A percentile compares a stretch with the other conserved stretches of the same genome.
Evolutionary conservation across 441 rosid genomes (phyloP).

Genomic region (Pelargonium cotyledonis): DNA sequence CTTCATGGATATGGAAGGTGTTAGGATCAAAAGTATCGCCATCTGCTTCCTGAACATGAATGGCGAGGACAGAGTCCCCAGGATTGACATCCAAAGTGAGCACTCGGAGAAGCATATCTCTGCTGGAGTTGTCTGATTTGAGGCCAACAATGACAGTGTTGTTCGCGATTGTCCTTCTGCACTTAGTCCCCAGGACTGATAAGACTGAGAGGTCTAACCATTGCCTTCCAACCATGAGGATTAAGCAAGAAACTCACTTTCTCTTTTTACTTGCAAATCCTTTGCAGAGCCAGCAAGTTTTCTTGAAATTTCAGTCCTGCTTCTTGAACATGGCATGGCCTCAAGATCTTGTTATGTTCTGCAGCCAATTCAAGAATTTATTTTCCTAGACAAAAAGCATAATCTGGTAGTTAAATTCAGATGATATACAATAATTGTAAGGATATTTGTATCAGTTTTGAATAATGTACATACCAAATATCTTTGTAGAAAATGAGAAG

Average conservation of each 20-base stretch:
- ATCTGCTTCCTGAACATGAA: slow-evolving; percentile 29
- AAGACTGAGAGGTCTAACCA: slow-evolving; percentile 12
- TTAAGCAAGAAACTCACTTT: not conserved
- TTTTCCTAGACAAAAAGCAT: too few species aligned
- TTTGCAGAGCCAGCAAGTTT: not conserved
- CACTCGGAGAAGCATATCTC: slow-evolving; percentile 28
- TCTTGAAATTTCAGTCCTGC: not conserved
- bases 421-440: too few species aligned
- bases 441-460: too few species aligned
- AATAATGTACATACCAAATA: too few species aligned
- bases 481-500: too few species aligned
- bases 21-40: slow-evolving; percentile 30
- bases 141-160: slow-evolving; percentile 30
- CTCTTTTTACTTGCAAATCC: not conserved
- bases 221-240: slow-evolving; percentile 4
- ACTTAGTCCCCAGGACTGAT: slow-evolving; percentile 15
- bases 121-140: slow-evolving; percentile 28
- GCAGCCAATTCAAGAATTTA: not conserved
- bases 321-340: not conserved
- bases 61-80: slow-evolving; percentile 29
- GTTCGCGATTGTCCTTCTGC: slow-evolving; percentile 10
- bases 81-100: slow-evolving; percentile 18
- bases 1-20: slow-evolving; percentile 38
- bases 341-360: not conserved
- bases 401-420: not conserved